Conservation (phyloP, 2,329 filamentous ascomycete genomes). For the Phialophora macrospora region DNA sequence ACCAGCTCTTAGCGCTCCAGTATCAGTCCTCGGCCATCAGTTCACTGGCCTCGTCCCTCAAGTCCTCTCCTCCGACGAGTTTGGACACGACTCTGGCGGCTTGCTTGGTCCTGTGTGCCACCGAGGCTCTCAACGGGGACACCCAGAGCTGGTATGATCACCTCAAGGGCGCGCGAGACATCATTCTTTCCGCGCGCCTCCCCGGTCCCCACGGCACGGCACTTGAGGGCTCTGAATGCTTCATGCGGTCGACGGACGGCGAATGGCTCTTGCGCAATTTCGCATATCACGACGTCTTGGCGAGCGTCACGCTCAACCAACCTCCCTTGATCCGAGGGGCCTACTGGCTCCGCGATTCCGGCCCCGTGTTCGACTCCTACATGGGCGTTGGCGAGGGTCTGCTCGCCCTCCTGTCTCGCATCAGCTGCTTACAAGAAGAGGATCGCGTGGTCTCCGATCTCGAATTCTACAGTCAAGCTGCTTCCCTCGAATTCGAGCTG, state of each 20-base stretch:
- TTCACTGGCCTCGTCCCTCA: neutral
- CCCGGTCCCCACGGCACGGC: neutral
- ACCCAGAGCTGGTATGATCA: neutral
- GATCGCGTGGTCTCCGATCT: neutral
- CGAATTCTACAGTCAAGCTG: neutral
- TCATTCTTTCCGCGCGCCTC: neutral
- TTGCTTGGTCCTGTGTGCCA: neutral
- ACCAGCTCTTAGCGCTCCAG: neutral
- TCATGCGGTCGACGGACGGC: slow-evolving; percentile 16
- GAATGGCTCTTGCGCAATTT: slow-evolving; percentile 38
- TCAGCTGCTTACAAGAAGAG: neutral
- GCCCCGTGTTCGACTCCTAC: neutral
- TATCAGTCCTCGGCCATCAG: neutral
- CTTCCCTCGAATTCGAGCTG: neutral
- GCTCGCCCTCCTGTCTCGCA: neutral
- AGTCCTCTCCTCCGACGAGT: neutral
- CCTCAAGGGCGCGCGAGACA: neutral
- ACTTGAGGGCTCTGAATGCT: neutral
- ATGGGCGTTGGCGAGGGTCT: neutral
- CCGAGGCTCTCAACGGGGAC: neutral
- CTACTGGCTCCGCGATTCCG: neutral
- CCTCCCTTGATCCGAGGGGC: slow-evolving; percentile 29
- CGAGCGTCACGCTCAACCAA: slow-evolving; percentile 27
- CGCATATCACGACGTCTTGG: slow-evolving; percentile 38
- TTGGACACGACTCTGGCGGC: neutral